A percentile compares a stretch with the other conserved stretches of the same genome.
Evolutionary conservation across 1,284 basidiomycete species (phyloP).

Genomic region (Neotropicomus parvogracilis): DNA sequence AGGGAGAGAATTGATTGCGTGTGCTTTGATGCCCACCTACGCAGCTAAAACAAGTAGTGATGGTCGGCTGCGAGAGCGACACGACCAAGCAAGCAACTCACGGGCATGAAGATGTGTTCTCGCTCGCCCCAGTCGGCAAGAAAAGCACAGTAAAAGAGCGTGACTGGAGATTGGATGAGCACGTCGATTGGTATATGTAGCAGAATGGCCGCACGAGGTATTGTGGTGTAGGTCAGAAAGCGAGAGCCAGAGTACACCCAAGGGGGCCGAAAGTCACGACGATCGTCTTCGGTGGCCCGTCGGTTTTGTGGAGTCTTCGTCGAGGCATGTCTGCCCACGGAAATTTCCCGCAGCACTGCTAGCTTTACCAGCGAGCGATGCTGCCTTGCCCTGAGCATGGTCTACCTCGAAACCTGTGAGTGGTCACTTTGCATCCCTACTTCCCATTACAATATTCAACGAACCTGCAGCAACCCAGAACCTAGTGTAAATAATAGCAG

Average conservation of each 20-base stretch:
- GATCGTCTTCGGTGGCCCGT: slow-evolving; percentile 18
- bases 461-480: too few species aligned
- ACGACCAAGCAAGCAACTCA: slow-evolving; percentile 34
- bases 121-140: slow-evolving; percentile 63
- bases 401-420: too few species aligned
- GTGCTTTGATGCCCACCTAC: slow-evolving; percentile 44
- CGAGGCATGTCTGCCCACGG: slow-evolving; percentile 16
- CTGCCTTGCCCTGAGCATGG: slow-evolving; percentile 14
- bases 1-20: slow-evolving; percentile 46
- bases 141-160: slow-evolving; percentile 56
- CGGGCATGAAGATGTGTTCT: slow-evolving; percentile 68
- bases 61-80: background rate
- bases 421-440: background rate
- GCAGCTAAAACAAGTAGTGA: slow-evolving; percentile 32
- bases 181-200: background rate
- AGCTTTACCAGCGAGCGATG: slow-evolving; percentile 1
- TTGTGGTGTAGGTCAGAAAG: slow-evolving; percentile 44
- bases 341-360: background rate
- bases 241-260: slow-evolving; percentile 52
- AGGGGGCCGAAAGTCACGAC: slow-evolving; percentile 48
- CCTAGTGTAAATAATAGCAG: too few species aligned
- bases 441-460: background rate
- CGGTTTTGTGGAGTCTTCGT: slow-evolving; percentile 12
- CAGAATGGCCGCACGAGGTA: slow-evolving; percentile 42
- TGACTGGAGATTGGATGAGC: slow-evolving; percentile 36